Evolutionary conservation across 805 yeast species (phyloP), one percentile per base, ranked within the genome.

Genomic region (Blastobotrys peoriensis): DNA sequence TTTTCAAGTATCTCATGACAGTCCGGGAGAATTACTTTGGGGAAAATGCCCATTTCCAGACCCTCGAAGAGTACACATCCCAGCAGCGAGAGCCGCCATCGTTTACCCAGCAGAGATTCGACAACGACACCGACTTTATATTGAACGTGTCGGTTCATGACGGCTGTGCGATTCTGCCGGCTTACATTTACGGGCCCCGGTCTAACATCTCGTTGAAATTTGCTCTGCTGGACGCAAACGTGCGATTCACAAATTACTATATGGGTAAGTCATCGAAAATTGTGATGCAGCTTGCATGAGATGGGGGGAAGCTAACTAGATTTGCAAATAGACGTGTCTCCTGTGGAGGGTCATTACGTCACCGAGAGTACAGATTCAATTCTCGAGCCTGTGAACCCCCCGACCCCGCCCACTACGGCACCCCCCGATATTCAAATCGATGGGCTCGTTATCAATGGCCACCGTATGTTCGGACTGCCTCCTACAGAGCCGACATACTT

Each of bases 21-120:
- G 69, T 93, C 39, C 75, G 82, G 38, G 96, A 86, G 58, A 93
- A 93, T 59, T 91, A 93, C 60, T 85, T 93, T 61, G 98, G 98
- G 2, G 93, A 86, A 37, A 72, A 74, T 48, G 71, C 77, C n/a
- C 86, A 81, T 53, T 93, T 93, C 60, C 79, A 76, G 52, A 93
- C 98, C 0, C 73, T 87, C 38, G 93, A 86, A 50, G 98, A 91
- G 59, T 89, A 81, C 52, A 75, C 79, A 3, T 62, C 59, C 17
- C 58, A 59, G 15, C 48, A 58, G 13, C 49, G 44, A 20, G 44
- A 40, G 36, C 33, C 21, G 16, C 28, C 30, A 25, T 13, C 8
- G 30, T 22, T 9, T 49, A 51, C n/a, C 28, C 47, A n/a, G 36
- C 38, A 30, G 37, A 50, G 48, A 21, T 17, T 18, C 3, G 68